phyloP scores from a whole-genome alignment of 2,329 filamentous ascomycete species.

The Botrytis squamosa region DNA sequence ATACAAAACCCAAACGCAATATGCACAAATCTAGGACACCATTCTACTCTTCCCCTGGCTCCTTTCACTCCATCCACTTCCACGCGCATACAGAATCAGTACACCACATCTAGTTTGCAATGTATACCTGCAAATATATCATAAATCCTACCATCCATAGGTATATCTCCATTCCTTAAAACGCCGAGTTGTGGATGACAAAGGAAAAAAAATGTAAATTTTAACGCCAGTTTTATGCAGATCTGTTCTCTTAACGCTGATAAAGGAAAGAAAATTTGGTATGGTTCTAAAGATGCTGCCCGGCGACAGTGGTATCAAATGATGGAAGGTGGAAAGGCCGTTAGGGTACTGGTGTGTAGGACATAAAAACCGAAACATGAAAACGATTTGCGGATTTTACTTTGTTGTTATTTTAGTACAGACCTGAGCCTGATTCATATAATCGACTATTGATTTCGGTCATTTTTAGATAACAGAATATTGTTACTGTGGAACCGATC shows the following conservation, averaged over 20 bases:
- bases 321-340: not conserved
- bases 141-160: slow-evolving; percentile 13
- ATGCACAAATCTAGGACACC: not conserved
- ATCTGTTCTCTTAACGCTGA: not conserved
- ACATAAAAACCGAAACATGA: not conserved
- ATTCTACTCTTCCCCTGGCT: not conserved
- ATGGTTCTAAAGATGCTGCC: slow-evolving; percentile 8
- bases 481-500: not conserved
- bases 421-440: not conserved
- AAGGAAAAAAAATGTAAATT: not conserved
- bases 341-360: not conserved
- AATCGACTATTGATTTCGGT: not conserved
- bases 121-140: slow-evolving; percentile 6
- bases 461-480: not conserved
- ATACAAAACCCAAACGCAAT: not conserved
- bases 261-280: slow-evolving; percentile 4
- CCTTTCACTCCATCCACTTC: not conserved
- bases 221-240: slow-evolving; percentile 12
- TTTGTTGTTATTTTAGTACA: not conserved
- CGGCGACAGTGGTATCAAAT: not conserved
- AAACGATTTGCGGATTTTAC: not conserved
- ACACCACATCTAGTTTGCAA: slow-evolving; percentile 12
- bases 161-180: slow-evolving; percentile 5
- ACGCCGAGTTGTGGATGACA: slow-evolving; percentile 5
- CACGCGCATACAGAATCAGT: not conserved